Evolutionary conservation across 352 stramenopile genomes (phyloP).

Genomic region (Globisporangium irregulare): DNA sequence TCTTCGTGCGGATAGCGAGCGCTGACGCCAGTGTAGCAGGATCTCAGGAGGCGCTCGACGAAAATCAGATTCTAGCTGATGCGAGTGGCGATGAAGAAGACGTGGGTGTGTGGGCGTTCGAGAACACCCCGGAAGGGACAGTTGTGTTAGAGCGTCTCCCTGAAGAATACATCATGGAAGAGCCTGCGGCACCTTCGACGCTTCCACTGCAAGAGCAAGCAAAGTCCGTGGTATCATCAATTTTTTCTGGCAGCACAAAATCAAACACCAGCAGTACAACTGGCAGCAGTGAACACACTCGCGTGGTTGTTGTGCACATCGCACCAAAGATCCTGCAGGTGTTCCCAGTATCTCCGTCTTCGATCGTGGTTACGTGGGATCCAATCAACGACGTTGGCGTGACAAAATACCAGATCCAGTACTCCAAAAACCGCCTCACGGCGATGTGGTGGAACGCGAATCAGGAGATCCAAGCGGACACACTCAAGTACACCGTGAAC

Average conservation of each 20-base stretch:
- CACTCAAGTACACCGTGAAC: constrained; percentile 47
- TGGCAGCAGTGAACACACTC: constrained; percentile 17
- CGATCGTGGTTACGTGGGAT: constrained; percentile 77
- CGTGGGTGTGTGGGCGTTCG: constrained; percentile 58
- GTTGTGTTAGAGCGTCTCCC: constrained; percentile 62
- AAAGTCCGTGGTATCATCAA: constrained; percentile 62
- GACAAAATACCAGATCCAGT: constrained; percentile 80
- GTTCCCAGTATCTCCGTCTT: constrained; percentile 49
- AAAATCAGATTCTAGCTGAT: constrained; percentile 6
- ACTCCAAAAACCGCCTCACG: constrained; percentile 70
- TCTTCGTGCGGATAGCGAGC: constrained; percentile 48
- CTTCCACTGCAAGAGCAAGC: constrained; percentile 62
- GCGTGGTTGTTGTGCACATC: constrained; percentile 13
- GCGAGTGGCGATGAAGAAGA: constrained; percentile 28
- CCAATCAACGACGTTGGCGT: constrained; percentile 51
- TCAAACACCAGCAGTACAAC: constrained; percentile 9
- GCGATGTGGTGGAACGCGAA: constrained; percentile 81
- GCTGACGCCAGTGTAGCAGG: constrained; percentile 9
- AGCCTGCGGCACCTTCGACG: constrained; percentile 4
- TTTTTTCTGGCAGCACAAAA: constrained; percentile 48
- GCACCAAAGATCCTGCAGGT: constrained; percentile 59
- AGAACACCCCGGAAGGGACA: constrained; percentile 55
- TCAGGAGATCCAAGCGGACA: constrained; percentile 56
- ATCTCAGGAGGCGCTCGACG: constrained; percentile 15
- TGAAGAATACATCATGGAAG: constrained; percentile 31